Percentiles rank a stretch among this genome's conserved stretches.
Conservation (phyloP, 306 rosid species). For the Cicer chorassanicum region DNA sequence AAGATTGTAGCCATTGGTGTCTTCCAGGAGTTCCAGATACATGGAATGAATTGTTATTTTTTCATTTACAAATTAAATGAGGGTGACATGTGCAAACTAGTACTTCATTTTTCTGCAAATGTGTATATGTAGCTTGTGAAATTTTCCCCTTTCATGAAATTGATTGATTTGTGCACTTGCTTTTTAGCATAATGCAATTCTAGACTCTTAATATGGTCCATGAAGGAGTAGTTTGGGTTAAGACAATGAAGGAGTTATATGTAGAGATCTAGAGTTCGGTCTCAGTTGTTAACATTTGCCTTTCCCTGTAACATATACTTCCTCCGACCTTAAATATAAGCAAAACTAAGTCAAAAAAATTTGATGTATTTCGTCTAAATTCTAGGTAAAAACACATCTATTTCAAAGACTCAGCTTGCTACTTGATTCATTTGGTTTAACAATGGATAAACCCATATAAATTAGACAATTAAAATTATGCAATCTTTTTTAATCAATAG, state of each 20-base stretch:
- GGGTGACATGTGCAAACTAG: slow-evolving; percentile 25
- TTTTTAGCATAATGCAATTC: slow-evolving; percentile 14
- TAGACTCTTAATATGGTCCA: not conserved
- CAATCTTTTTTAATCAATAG: no score
- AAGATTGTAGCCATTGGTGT: slow-evolving; percentile 99
- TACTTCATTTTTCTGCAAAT: slow-evolving; percentile 38
- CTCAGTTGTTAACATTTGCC: no score
- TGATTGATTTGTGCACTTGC: not conserved
- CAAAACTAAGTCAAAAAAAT: no score
- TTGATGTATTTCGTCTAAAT: no score
- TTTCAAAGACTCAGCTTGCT: not conserved
- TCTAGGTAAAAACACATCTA: not conserved
- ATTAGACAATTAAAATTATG: no score
- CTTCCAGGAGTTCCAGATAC: slow-evolving; percentile 94
- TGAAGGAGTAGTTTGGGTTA: slow-evolving; percentile 11
- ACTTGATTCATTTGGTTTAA: not conserved
- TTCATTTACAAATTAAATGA: slow-evolving; percentile 58
- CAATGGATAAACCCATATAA: no score
- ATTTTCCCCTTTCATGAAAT: slow-evolving; percentile 2
- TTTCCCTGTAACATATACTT: no score
- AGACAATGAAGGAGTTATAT: no score
- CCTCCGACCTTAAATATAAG: no score
- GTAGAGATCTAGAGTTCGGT: no score
- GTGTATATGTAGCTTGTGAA: slow-evolving; percentile 40
- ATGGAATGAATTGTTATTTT: slow-evolving; percentile 80